These are phyloP conservation scores for Plasmodium cynomolgi DNA, from an alignment of 169 alveolate species.

Conservation along the genomic window DNA sequence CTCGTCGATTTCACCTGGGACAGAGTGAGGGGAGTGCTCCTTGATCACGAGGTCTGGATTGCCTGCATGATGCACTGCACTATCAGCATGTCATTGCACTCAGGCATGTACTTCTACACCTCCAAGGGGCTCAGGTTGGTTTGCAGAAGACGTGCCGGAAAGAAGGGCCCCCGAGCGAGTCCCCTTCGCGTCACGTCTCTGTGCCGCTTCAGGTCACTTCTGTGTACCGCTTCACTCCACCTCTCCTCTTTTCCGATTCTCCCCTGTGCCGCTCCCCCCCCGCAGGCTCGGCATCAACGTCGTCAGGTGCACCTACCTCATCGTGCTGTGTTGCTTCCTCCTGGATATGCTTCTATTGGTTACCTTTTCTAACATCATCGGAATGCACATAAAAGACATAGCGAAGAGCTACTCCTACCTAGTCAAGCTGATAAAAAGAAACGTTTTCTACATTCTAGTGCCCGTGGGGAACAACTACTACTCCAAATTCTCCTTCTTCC, in stretches of 20 bases:
- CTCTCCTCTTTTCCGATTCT: neutral
- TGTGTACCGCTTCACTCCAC: neutral
- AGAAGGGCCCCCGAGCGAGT: neutral
- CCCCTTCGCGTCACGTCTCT: neutral
- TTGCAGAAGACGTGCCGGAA: neutral
- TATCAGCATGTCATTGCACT: slow-evolving; percentile 27
- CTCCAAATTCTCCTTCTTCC: slow-evolving; percentile 19
- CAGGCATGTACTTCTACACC: slow-evolving; percentile 58
- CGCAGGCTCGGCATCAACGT: slow-evolving; percentile 35
- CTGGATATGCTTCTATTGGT: slow-evolving; percentile 32
- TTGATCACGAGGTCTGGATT: slow-evolving; percentile 55
- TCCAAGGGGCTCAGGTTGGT: slow-evolving; percentile 57
- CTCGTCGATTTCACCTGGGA: neutral
- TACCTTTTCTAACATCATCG: slow-evolving; percentile 37
- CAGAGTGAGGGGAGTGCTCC: neutral
- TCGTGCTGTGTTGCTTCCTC: slow-evolving; percentile 13
- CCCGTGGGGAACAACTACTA: slow-evolving; percentile 37
- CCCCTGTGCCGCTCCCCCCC: neutral
- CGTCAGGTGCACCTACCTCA: slow-evolving; percentile 15
- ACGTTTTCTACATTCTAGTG: slow-evolving; percentile 20
- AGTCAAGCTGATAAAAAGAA: slow-evolving; percentile 29
- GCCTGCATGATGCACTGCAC: slow-evolving; percentile 61
- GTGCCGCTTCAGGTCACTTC: neutral
- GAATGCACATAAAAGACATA: slow-evolving; percentile 31
- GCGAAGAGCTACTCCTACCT: slow-evolving; percentile 14